phyloP scores from a whole-genome alignment of 2,329 filamentous ascomycete species.

The Colletotrichum graminicola region DNA sequence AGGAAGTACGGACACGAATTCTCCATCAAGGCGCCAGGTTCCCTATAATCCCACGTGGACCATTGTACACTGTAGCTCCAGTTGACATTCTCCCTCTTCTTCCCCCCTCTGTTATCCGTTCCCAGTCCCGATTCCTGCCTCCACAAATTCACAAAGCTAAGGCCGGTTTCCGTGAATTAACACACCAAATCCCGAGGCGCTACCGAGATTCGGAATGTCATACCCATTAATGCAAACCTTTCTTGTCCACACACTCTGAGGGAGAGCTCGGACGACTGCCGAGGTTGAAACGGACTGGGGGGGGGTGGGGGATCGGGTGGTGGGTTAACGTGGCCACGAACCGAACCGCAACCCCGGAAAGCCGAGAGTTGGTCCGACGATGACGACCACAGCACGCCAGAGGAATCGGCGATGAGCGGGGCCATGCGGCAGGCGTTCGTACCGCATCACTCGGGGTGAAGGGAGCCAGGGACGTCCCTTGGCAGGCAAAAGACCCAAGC shows the following conservation, averaged over 20 bases:
- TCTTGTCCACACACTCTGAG: not conserved
- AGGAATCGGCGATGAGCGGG: not conserved
- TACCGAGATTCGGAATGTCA: not conserved
- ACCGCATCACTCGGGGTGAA: not conserved
- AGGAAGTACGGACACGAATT: not conserved
- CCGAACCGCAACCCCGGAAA: conserved; percentile 1
- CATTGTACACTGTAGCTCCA: not conserved
- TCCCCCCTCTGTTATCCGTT: not conserved
- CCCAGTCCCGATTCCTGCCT: not conserved
- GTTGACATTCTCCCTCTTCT: rapidly evolving
- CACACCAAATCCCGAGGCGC: not conserved
- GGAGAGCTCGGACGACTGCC: not conserved
- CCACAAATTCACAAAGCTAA: not conserved
- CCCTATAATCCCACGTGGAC: not conserved
- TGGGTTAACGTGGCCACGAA: not conserved
- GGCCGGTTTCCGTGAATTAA: not conserved
- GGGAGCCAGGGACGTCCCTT: not conserved
- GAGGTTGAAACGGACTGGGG: not conserved
- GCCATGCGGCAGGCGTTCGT: not conserved
- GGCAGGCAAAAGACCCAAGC: not conserved
- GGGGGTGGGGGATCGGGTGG: not conserved
- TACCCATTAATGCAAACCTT: not conserved
- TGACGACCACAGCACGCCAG: not conserved
- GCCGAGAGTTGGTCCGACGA: conserved; percentile 3
- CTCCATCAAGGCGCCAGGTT: too few relatives aligned